Evolutionary conservation across 2,329 filamentous ascomycete genomes (phyloP).

Genomic region (Pyrenophora tritici-repentis): DNA sequence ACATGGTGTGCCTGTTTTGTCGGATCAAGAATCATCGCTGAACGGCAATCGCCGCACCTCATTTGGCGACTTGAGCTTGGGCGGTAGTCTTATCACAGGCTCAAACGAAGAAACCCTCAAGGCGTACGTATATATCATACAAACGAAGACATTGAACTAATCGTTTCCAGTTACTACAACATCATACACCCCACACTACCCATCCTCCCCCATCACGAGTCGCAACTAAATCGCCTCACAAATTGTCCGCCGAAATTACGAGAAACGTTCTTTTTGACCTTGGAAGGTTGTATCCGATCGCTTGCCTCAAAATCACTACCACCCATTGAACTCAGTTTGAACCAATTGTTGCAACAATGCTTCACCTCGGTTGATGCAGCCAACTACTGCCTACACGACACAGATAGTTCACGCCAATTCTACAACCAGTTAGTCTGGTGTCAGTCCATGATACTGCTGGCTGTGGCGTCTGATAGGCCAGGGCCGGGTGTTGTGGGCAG

Average conservation of each 20-base stretch:
- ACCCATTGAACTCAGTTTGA: constrained; percentile 29
- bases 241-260: constrained; percentile 43
- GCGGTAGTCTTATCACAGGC: constrained; percentile 41
- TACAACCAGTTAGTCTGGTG: constrained; percentile 44
- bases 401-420: constrained; percentile 34
- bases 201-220: constrained; percentile 40
- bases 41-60: constrained; percentile 44
- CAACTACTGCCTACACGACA: constrained; percentile 33
- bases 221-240: constrained; percentile 41
- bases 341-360: constrained; percentile 38
- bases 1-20: constrained; percentile 27
- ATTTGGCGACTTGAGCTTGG: constrained; percentile 43
- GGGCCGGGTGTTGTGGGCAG: constrained; percentile 33
- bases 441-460: constrained; percentile 39
- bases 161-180: constrained; percentile 38
- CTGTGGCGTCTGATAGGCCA: constrained; percentile 41
- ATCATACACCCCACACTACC: constrained; percentile 44
- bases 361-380: constrained; percentile 38
- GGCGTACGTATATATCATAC: constrained; percentile 30
- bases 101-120: constrained; percentile 44
- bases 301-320: constrained; percentile 37
- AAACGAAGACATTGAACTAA: constrained; percentile 16
- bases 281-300: constrained; percentile 43
- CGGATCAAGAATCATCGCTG: constrained; percentile 34
- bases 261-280: constrained; percentile 43